A percentile compares a stretch with the other conserved stretches of the same genome.
Conservation (phyloP, 495 filamentous ascomycete species). For the Penicillium waksmanii region DNA sequence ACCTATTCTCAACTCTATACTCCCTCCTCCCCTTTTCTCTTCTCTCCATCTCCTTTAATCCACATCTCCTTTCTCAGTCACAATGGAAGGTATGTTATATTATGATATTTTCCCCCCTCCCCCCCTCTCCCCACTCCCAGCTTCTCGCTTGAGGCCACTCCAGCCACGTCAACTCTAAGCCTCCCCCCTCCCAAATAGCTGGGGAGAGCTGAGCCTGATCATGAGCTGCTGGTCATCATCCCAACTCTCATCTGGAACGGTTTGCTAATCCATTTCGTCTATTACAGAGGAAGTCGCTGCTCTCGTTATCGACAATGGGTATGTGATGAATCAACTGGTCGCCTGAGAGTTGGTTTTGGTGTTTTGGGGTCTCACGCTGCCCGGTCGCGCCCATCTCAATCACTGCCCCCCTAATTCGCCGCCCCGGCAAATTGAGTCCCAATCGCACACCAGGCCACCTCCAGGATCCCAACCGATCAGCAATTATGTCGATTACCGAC, state of each 20-base stretch:
- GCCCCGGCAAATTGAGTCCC: slow-evolving; percentile 22
- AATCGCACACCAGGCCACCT: slow-evolving; percentile 18
- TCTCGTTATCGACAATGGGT: slow-evolving; percentile 99
- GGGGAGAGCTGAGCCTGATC: slow-evolving; percentile 10
- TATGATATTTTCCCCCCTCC: not conserved
- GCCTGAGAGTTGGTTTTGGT: slow-evolving; percentile 26
- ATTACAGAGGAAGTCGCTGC: slow-evolving; percentile 97
- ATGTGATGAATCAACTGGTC: slow-evolving; percentile 50
- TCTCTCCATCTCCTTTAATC: slow-evolving; percentile 44
- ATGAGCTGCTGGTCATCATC: not conserved
- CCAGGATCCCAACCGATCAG: slow-evolving; percentile 11
- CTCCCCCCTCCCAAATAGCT: slow-evolving; percentile 23
- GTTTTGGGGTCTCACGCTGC: slow-evolving; percentile 24
- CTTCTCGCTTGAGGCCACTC: slow-evolving; percentile 36
- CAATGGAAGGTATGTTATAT: slow-evolving; percentile 75
- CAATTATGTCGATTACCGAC: not conserved
- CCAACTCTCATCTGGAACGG: not conserved
- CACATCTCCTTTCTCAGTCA: slow-evolving; percentile 47
- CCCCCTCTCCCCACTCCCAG: not conserved
- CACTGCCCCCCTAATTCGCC: slow-evolving; percentile 22
- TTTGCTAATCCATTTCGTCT: slow-evolving; percentile 56
- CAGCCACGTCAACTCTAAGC: slow-evolving; percentile 35
- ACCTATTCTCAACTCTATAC: slow-evolving; percentile 31
- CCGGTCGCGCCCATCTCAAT: slow-evolving; percentile 34
- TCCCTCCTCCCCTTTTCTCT: slow-evolving; percentile 36